phyloP scores from a whole-genome alignment of 2,329 filamentous ascomycete genomes.

The Ophiostoma perfectum region DNA sequence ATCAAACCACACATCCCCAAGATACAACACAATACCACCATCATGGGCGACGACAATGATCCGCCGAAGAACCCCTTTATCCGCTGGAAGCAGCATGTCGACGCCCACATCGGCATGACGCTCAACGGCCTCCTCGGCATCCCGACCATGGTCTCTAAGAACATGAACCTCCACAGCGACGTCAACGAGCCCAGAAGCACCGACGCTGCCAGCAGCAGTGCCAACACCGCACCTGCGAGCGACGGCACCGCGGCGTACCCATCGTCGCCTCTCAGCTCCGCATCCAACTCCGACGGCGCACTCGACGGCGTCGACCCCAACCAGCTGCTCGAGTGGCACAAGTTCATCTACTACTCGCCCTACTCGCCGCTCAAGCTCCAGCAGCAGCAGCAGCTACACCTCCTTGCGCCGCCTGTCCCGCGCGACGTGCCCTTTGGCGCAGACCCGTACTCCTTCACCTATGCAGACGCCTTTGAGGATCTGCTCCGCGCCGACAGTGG shows the following conservation, averaged over 20 bases:
- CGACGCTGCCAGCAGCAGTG: background rate
- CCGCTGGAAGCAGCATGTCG: slow-evolving; percentile 39
- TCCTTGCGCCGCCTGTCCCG: slow-evolving; percentile 45
- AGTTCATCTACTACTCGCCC: slow-evolving; percentile 37
- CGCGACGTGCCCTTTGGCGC: slow-evolving; percentile 38
- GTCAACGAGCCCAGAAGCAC: slow-evolving; percentile 13
- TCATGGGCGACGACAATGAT: slow-evolving; percentile 27
- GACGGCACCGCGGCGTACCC: background rate
- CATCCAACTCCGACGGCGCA: slow-evolving; percentile 22
- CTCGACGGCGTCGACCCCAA: slow-evolving; percentile 25
- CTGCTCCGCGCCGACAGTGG: slow-evolving; percentile 46
- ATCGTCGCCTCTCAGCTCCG: background rate
- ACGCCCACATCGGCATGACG: slow-evolving; percentile 35
- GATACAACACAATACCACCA: background rate
- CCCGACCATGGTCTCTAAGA: slow-evolving; percentile 30
- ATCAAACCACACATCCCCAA: background rate
- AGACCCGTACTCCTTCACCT: slow-evolving; percentile 43
- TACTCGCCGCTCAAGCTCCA: slow-evolving; percentile 45
- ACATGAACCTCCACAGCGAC: slow-evolving; percentile 27
- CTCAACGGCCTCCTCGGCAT: slow-evolving; percentile 31
- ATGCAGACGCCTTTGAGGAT: slow-evolving; percentile 55
- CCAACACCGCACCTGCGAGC: slow-evolving; percentile 3
- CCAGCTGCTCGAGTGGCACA: slow-evolving; percentile 31
- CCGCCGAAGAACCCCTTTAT: slow-evolving; percentile 36
- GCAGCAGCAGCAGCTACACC: slow-evolving; percentile 24